A percentile compares a stretch with the other conserved stretches of the same genome.
Evolutionary conservation across 2,329 filamentous ascomycete species (phyloP).

Genomic region (Epichloe bromicola): DNA sequence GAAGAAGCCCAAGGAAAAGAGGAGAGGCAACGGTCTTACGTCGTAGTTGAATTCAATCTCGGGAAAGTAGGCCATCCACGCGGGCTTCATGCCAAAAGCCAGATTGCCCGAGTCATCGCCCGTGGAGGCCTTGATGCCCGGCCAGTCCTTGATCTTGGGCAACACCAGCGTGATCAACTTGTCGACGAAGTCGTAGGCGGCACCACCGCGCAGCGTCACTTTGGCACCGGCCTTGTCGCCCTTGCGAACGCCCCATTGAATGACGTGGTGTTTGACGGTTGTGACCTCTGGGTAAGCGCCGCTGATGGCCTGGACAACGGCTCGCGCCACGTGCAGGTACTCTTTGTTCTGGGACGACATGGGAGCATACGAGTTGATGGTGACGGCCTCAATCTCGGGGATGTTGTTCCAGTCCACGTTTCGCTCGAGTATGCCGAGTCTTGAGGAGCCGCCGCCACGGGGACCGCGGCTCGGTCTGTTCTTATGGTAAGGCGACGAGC

Average conservation of each 20-base stretch:
- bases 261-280: slow-evolving; percentile 54
- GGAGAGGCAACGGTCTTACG: slow-evolving; percentile 37
- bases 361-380: slow-evolving; percentile 64
- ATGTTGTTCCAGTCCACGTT: slow-evolving; percentile 73
- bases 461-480: slow-evolving; percentile 78
- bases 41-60: slow-evolving; percentile 94
- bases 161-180: slow-evolving; percentile 84
- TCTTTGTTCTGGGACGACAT: slow-evolving; percentile 57
- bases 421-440: slow-evolving; percentile 57
- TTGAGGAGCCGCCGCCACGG: slow-evolving; percentile 53
- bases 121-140: slow-evolving; percentile 48
- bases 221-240: slow-evolving; percentile 66
- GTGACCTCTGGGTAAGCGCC: slow-evolving; percentile 62
- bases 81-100: slow-evolving; percentile 62
- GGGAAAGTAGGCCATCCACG: slow-evolving; percentile 73
- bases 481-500: slow-evolving; percentile 85
- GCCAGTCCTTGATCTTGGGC: slow-evolving; percentile 93
- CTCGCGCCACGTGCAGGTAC: slow-evolving; percentile 68
- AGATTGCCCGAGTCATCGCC: slow-evolving; percentile 87
- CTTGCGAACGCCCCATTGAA: slow-evolving; percentile 60
- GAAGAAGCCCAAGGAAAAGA: slow-evolving; percentile 10
- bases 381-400: slow-evolving; percentile 68
- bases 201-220: slow-evolving; percentile 61
- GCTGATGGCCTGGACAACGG: slow-evolving; percentile 75
- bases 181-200: slow-evolving; percentile 81